phyloP scores from a whole-genome alignment of 2,329 filamentous ascomycete genomes.

The Ascochyta lentis region DNA sequence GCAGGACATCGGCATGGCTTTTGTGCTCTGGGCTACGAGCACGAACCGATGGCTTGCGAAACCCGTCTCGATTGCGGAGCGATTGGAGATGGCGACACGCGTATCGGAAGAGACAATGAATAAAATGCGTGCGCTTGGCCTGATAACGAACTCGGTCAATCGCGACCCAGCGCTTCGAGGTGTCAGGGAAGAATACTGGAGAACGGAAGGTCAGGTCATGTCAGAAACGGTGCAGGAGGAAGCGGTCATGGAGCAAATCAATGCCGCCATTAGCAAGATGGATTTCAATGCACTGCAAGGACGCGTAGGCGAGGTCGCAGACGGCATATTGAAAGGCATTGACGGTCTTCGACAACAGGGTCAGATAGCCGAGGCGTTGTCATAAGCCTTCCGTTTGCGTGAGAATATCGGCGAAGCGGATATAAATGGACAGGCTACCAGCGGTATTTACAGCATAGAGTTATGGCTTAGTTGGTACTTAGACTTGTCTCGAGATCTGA shows the following conservation, averaged over 20 bases:
- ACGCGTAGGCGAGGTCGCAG: conserved; percentile 64
- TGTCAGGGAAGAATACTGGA: conserved; percentile 77
- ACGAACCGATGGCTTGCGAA: conserved; percentile 80
- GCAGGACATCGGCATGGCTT: conserved; percentile 69
- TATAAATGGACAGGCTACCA: conserved; percentile 37
- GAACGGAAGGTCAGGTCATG: conserved; percentile 75
- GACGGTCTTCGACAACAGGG: conserved; percentile 28
- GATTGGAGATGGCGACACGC: conserved; percentile 66
- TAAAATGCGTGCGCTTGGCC: conserved; percentile 74
- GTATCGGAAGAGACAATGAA: conserved; percentile 66
- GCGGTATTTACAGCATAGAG: conserved; percentile 20
- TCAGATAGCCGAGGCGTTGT: conserved; percentile 9
- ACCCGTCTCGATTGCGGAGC: conserved; percentile 67
- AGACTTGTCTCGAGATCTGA: conserved; percentile 8
- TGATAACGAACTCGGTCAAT: conserved; percentile 80
- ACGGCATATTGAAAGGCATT: conserved; percentile 44
- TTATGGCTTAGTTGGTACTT: conserved; percentile 15
- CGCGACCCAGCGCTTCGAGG: conserved; percentile 74
- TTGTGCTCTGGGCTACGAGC: conserved; percentile 74
- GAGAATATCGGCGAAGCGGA: conserved; percentile 18
- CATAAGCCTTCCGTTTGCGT: conserved; percentile 2
- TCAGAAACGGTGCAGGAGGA: conserved; percentile 78
- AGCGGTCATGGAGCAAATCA: conserved; percentile 74
- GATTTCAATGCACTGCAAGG: conserved; percentile 66
- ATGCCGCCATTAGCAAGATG: conserved; percentile 69